Evolutionary conservation across 345 rosid species (phyloP).

Genomic region (Brassica rapa): DNA sequence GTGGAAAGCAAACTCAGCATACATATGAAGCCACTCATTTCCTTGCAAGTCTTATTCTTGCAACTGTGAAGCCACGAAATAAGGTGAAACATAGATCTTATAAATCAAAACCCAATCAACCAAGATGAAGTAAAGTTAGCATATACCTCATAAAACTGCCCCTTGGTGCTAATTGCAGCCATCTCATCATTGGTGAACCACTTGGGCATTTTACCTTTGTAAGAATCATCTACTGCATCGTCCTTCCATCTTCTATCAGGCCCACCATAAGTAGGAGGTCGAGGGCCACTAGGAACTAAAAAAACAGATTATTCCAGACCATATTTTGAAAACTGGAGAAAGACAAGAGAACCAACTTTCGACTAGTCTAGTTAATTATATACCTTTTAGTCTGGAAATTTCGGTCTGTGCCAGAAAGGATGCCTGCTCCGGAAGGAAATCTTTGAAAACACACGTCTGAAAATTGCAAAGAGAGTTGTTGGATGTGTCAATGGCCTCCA

Average conservation of each 20-base stretch:
- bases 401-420: neutral
- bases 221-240: neutral
- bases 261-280: neutral
- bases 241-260: neutral
- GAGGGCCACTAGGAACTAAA: neutral
- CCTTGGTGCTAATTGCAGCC: neutral
- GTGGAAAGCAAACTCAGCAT: neutral
- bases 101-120: neutral
- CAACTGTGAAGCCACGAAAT: neutral
- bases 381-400: neutral
- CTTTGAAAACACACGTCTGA: neutral
- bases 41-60: neutral
- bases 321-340: neutral
- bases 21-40: neutral
- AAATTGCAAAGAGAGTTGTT: neutral
- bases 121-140: neutral
- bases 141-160: neutral
- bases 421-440: neutral
- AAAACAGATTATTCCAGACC: neutral
- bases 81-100: neutral
- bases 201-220: conserved; percentile 2
- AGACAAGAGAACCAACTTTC: neutral
- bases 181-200: neutral
- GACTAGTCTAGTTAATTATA: neutral
- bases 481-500: neutral